phyloP scores from a whole-genome alignment of 306 rosid species.

The Rosa persica region DNA sequence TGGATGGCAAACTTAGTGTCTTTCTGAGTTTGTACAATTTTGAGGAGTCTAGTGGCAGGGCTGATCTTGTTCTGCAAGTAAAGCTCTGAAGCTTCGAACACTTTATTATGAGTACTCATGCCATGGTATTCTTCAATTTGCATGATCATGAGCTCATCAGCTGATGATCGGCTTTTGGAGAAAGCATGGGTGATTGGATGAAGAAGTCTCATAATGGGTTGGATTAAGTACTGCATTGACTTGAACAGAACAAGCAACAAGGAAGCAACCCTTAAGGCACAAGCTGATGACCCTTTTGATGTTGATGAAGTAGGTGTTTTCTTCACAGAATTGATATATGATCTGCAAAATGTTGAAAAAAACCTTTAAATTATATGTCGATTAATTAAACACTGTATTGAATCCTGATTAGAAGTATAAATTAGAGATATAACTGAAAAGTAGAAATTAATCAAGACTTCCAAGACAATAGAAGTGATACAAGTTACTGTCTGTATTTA shows the following conservation, averaged over 20 bases:
- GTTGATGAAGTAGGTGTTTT: neutral
- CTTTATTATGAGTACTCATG: conserved; percentile 38
- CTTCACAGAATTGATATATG: neutral
- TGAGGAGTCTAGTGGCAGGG: conserved; percentile 48
- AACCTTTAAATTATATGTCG: neutral
- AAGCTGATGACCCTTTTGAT: neutral
- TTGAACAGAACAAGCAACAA: neutral
- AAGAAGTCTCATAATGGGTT: neutral
- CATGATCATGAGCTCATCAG: neutral
- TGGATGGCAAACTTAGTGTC: conserved; percentile 51
- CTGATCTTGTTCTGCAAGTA: conserved; percentile 51
- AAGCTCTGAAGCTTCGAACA: conserved; percentile 62
- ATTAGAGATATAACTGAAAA: no score
- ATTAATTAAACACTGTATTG: no score
- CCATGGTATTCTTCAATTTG: neutral
- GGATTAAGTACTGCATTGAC: neutral
- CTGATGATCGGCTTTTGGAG: neutral
- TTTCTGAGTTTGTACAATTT: conserved; percentile 45
- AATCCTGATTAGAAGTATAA: neutral
- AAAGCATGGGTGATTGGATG: neutral
- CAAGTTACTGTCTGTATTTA: no score
- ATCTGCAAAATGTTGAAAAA: neutral
- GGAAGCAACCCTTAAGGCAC: neutral
- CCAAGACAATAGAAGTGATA: no score
- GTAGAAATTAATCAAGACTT: no score